Base-by-base conservation (phyloP, 345 rosid species). In the Moringa oleifera region DNA sequence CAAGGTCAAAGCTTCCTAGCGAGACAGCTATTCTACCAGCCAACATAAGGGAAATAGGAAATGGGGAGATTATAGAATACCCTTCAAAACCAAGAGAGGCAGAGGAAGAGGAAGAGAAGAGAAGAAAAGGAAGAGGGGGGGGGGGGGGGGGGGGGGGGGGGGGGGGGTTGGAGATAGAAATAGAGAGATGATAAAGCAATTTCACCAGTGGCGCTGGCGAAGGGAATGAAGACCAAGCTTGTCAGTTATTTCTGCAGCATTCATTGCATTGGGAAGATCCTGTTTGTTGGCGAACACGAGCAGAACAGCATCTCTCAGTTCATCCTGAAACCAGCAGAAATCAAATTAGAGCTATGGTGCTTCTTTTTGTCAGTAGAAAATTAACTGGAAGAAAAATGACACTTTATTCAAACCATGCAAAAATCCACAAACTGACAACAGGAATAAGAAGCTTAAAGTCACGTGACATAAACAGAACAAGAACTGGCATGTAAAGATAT, bases 211-310 rank as follows among this genome's bases (percentile, higher is more conserved):
- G 71, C 93, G 93, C 66, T 91, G 96, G 51, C 96, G 91, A 58
- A 90, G 89, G 68, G 97, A 90, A 70, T 90, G 95, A 68, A 87
- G 92, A 21, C 95, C 95, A 70, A 90, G 97, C 84, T 88, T 90
- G 69, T 90, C 96, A 64, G 96, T 88, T 71, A 90, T 90, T 67
- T 90, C 96, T 23, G 96, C 96, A 60, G 97, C 96, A 74, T 90
- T 88, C 97, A 90, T 90, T 65, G 97, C 97, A 65, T 88, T 88
- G 11, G 89, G 96, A 80, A 91, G 95, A 81, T 90, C 97, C 75
- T 88, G 91, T 65, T 88, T 90, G 88, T 91, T 88, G 18, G 97
- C 93, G 74, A 88, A 88, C 54, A 91, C 97, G 53, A 91, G 93
- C 73, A 91, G 78, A 59, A 88, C 91, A 65, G 91, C 96, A 71